phyloP scores from a whole-genome alignment of 352 stramenopile genomes.

The Peronosclerospora sorghi region DNA sequence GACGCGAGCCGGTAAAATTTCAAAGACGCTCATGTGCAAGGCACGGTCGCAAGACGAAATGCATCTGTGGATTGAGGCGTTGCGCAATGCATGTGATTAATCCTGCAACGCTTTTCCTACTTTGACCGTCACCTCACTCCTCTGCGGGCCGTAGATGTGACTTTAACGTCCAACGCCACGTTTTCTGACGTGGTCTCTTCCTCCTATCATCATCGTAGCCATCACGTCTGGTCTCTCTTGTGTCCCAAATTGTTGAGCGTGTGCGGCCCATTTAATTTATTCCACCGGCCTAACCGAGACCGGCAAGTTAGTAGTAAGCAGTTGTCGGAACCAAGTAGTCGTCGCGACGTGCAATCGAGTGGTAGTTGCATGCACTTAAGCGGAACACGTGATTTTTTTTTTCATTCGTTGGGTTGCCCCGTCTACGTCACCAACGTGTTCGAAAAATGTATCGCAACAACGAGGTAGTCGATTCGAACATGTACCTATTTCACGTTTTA shows the following conservation, averaged over 20 bases:
- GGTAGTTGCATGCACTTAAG: constrained; percentile 26
- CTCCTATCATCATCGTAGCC: constrained; percentile 11
- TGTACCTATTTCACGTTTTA: neutral
- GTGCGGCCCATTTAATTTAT: constrained; percentile 43
- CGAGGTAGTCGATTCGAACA: neutral
- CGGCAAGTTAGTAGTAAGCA: constrained; percentile 30
- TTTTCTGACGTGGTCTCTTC: constrained; percentile 6
- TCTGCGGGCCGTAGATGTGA: constrained; percentile 26
- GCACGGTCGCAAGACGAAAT: constrained; percentile 62
- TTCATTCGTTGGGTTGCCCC: neutral
- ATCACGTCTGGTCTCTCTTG: constrained; percentile 9
- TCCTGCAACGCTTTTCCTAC: constrained; percentile 5
- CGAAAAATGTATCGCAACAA: neutral
- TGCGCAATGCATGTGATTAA: constrained; percentile 46
- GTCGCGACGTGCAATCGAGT: constrained; percentile 17
- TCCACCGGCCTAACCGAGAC: constrained; percentile 15
- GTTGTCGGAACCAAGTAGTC: constrained; percentile 24
- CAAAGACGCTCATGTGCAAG: constrained; percentile 59
- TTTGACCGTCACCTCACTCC: constrained; percentile 7
- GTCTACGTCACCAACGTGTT: neutral
- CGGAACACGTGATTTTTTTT: constrained; percentile 15
- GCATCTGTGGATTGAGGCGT: constrained; percentile 61
- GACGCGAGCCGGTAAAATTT: constrained; percentile 55
- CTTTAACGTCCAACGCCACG: constrained; percentile 10
- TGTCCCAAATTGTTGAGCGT: constrained; percentile 9